Evolutionary conservation across 352 stramenopile genomes (phyloP).

Genomic region (Nothophytophthora sp.): DNA sequence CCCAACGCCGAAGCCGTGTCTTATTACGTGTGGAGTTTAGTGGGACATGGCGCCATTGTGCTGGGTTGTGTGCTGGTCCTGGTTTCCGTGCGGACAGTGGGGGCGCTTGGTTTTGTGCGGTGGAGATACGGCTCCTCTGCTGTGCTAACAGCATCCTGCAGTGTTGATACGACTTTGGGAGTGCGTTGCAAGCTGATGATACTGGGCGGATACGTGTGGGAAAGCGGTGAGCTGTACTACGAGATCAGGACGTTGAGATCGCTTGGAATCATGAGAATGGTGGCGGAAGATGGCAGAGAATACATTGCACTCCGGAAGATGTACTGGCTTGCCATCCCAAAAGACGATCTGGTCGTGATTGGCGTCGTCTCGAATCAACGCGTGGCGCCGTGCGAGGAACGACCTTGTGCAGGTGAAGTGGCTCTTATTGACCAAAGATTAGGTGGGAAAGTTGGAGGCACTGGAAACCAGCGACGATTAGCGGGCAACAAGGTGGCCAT

Average conservation of each 20-base stretch:
- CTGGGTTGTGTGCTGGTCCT: conserved; percentile 1
- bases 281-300: conserved; percentile 7
- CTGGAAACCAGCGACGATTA: not conserved
- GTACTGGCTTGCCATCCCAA: conserved; percentile 9
- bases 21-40: conserved; percentile 26
- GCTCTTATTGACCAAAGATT: conserved; percentile 8
- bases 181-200: conserved; percentile 11
- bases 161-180: conserved; percentile 17
- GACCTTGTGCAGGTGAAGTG: not conserved
- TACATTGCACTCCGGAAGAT: conserved; percentile 17
- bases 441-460: conserved; percentile 3
- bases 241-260: conserved; percentile 5
- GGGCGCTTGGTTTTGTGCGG: conserved; percentile 1
- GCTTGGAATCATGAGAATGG: conserved; percentile 11
- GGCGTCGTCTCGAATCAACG: conserved; percentile 3
- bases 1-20: not conserved
- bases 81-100: conserved; percentile 3
- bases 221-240: conserved; percentile 14
- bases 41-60: conserved; percentile 13
- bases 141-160: conserved; percentile 8
- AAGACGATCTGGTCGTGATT: conserved; percentile 13
- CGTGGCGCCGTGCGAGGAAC: conserved; percentile 3
- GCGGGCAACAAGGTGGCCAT: conserved; percentile 5
- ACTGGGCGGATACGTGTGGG: conserved; percentile 15
- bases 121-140: conserved; percentile 4